Evolutionary conservation across 257 asterid genomes (phyloP), one percentile per base, ranked within the genome.

Genomic region (Nicotiana attenuata): DNA sequence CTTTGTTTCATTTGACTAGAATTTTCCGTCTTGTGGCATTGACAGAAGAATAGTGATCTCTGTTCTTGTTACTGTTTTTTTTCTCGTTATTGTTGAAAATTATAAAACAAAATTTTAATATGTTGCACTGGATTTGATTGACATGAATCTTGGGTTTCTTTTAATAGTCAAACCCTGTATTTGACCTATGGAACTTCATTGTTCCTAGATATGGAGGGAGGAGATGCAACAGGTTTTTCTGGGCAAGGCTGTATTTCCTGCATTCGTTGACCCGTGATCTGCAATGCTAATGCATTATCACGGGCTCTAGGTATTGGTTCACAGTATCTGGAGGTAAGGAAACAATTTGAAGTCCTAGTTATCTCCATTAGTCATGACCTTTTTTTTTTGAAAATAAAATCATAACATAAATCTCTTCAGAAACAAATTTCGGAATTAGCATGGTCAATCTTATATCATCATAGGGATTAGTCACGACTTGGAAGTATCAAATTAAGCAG

Each of bases 201-300:
- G 50, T 82, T 88, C 80, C 81, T 75, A 96, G 99, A 94, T 94
- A 52, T 94, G 99, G 98, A 89, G 88, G 85, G 99, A 96, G 88
- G 98, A 96, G 88, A 91, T 96, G 97, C 95, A 90, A 47, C 97
- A 83, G 77, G 98, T 96, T 60, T 96, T 90, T 86, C 86, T 88
- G 50, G 98, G 99, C 85, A 91, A 91, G 83, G 91, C 95, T 6
- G 69, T 76, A 81, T 92, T 92, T 78, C 91, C 97, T 69, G 85
- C 76, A 82, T 81, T 83, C 59, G 81, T 93, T 50, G 91, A 89
- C 61, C 92, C 97, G n/a, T 93, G 87, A 89, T 7, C 9, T 81
- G 89, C 86, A 80, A 35, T 81, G 86, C 89, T 50, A 69, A 80
- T 81, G 13, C 22, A 60, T 80, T 76, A n/a, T 67, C 67, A 19